Percentiles rank a stretch among this genome's conserved stretches.
phyloP scores from a whole-genome alignment of 768 basidiomycete genomes.

The Termitomyces sp. region DNA sequence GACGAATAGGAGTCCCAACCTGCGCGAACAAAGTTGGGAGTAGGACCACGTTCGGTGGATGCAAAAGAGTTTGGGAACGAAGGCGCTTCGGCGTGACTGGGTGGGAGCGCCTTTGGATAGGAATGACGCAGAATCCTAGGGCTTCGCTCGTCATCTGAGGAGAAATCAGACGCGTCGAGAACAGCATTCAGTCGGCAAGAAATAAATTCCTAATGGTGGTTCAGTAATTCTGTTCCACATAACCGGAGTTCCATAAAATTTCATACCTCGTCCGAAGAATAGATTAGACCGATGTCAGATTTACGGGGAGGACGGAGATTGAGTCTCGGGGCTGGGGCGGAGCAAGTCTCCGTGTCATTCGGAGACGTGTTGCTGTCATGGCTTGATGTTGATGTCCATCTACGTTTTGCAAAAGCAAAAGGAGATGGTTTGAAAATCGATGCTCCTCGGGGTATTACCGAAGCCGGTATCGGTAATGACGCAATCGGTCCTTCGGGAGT shows the following conservation, averaged over 20 bases:
- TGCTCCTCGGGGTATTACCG: slow-evolving; percentile 33
- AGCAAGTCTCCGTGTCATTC: slow-evolving; percentile 1
- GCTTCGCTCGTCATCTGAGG: slow-evolving; percentile 17
- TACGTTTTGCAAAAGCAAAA: slow-evolving; percentile 59
- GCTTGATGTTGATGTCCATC: slow-evolving; percentile 50
- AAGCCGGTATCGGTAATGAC: slow-evolving; percentile 16
- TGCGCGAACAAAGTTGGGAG: slow-evolving; percentile 52
- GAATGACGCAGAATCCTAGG: slow-evolving; percentile 16
- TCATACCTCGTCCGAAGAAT: slow-evolving; percentile 18
- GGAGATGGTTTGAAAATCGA: slow-evolving; percentile 62
- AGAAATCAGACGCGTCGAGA: slow-evolving; percentile 14
- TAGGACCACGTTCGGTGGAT: slow-evolving; percentile 36
- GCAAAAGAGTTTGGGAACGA: slow-evolving; percentile 39
- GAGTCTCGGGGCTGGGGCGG: background rate
- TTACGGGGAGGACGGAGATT: slow-evolving; percentile 7
- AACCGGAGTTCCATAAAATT: background rate
- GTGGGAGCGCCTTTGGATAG: slow-evolving; percentile 16
- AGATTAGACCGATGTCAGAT: slow-evolving; percentile 18
- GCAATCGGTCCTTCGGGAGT: slow-evolving; percentile 10
- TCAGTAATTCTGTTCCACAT: background rate
- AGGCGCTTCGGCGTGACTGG: slow-evolving; percentile 8
- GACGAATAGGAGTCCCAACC: slow-evolving; percentile 56
- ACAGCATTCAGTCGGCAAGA: slow-evolving; percentile 14
- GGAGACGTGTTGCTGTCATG: slow-evolving; percentile 9
- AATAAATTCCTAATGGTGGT: slow-evolving; percentile 2